Conservation (phyloP, 2,329 filamentous ascomycete genomes). For the Pyrenophora tritici-repentis region DNA sequence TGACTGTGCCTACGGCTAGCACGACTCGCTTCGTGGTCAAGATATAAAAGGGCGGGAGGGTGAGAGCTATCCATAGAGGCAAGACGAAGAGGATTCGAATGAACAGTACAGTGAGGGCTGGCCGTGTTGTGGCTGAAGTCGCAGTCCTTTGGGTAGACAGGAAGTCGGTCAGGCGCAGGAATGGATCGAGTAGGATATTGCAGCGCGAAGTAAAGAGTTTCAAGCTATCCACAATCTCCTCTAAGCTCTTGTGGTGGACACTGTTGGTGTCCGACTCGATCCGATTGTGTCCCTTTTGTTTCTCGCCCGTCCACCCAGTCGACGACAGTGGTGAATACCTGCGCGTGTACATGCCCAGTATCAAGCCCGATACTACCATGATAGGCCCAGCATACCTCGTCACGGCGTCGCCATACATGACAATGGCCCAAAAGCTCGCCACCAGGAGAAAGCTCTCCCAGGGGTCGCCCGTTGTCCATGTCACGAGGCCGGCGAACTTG, state of each 20-base stretch:
- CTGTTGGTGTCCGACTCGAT: constrained; percentile 64
- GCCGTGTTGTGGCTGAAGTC: constrained; percentile 87
- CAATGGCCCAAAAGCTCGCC: constrained; percentile 80
- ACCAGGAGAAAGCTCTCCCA: constrained; percentile 97
- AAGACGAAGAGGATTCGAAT: constrained; percentile 86
- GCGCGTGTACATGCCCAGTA: constrained; percentile 89
- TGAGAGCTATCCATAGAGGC: constrained; percentile 83
- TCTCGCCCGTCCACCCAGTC: constrained; percentile 74
- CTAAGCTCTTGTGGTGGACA: constrained; percentile 88
- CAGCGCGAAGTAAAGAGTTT: constrained; percentile 89
- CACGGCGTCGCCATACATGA: constrained; percentile 85
- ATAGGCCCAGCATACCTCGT: constrained; percentile 82
- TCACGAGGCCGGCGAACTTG: constrained; percentile 79
- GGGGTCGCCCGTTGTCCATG: constrained; percentile 90
- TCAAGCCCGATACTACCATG: constrained; percentile 76
- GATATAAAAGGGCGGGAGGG: constrained; percentile 79
- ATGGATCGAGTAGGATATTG: constrained; percentile 87
- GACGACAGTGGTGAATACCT: constrained; percentile 89
- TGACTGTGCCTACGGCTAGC: constrained; percentile 82
- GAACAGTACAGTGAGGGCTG: constrained; percentile 86
- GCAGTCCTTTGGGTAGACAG: constrained; percentile 88
- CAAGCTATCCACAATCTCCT: constrained; percentile 94
- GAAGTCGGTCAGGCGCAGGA: constrained; percentile 89
- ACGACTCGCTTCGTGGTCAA: constrained; percentile 85
- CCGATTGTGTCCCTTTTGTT: constrained; percentile 59